Percentiles rank a stretch among this genome's conserved stretches.
These are phyloP conservation scores for Claviceps sp. DNA, from an alignment of 2,329 filamentous ascomycete species.

Conservation along the genomic window DNA sequence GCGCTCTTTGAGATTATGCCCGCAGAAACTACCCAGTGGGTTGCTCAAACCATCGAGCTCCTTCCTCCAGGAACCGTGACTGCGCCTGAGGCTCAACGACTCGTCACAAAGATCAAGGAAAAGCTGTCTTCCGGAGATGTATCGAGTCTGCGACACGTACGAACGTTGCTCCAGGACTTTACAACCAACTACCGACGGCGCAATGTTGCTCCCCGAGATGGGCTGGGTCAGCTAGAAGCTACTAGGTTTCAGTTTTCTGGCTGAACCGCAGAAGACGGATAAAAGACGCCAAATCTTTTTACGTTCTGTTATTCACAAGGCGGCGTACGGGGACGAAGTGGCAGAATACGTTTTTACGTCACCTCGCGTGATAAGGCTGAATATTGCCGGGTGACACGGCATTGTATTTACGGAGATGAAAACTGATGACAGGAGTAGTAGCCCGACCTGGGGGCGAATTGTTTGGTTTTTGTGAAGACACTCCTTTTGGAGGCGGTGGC, in stretches of 20 bases:
- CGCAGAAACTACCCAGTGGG: slow-evolving; percentile 65
- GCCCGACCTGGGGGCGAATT: neutral
- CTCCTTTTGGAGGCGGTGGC: neutral
- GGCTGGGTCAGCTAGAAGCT: slow-evolving; percentile 75
- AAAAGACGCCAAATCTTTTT: neutral
- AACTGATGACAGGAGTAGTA: neutral
- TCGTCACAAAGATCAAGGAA: slow-evolving; percentile 70
- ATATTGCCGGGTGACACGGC: too few relatives aligned
- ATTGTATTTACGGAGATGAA: neutral
- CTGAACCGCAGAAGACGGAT: slow-evolving; percentile 11
- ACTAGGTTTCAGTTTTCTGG: slow-evolving; percentile 69
- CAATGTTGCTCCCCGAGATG: slow-evolving; percentile 90
- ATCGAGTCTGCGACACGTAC: slow-evolving; percentile 57
- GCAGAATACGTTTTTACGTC: neutral
- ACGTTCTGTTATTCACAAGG: neutral
- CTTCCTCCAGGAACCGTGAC: slow-evolving; percentile 73
- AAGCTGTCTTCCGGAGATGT: slow-evolving; percentile 53
- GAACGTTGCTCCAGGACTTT: slow-evolving; percentile 84
- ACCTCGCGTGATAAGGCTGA: neutral
- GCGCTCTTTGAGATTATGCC: slow-evolving; percentile 81
- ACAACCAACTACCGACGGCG: slow-evolving; percentile 86
- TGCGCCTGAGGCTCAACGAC: slow-evolving; percentile 62
- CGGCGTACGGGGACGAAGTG: neutral
- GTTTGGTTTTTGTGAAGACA: neutral
- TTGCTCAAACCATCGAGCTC: slow-evolving; percentile 70